Evolutionary conservation across 2,329 filamentous ascomycete species (phyloP), one percentile per base, ranked within the genome.

Genomic region (Fusarium sp.): DNA sequence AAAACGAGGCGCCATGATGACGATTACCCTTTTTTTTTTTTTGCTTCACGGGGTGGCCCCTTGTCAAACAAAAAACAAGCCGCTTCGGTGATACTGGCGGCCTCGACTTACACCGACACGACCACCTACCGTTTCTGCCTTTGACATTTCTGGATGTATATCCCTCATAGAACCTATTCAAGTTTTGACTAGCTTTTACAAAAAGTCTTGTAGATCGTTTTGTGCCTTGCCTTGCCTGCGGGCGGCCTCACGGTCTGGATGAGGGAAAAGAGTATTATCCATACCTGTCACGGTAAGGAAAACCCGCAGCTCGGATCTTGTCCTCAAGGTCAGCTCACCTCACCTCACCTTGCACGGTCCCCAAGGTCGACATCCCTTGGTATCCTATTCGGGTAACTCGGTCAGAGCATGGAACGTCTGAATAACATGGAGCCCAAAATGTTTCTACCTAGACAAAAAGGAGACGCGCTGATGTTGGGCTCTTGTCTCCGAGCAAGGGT

Each of bases 291-390:
- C 36, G 23, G 11, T 26, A 4, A 26, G 45, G 26, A 42, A 46
- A 42, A 24, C 26, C 53, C 36, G 21, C 30, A 28, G 45, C 24
- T 43, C 36, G 23, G 17, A 45, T 50, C 28, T 23, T 38, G 12
- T 43, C 42, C 17, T 56, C 58, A 44, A 62, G 48, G 55, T 65
- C 62, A 65, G 51, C 65, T 68, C 64, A 67, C 60, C 59, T 69
- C 52, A 58, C 59, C 55, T 55, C 49, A 60, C 60, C 50, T 51
- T 56, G 49, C 48, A 48, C 61, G 32, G 43, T 38, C 44, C 52
- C 54, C 15, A 30, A 36, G 32, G 11, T 23, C 26, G 5, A 19
- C 19, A 44, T 58, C 57, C 21, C 47, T 39, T 24, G n/a, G 24
- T 54, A 46, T 49, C 40, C 20, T 17, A 46, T 57, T 34, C 26